Base-by-base conservation (phyloP, 164 flowering plant genomes). In the Dillenia suffruticosa region DNA sequence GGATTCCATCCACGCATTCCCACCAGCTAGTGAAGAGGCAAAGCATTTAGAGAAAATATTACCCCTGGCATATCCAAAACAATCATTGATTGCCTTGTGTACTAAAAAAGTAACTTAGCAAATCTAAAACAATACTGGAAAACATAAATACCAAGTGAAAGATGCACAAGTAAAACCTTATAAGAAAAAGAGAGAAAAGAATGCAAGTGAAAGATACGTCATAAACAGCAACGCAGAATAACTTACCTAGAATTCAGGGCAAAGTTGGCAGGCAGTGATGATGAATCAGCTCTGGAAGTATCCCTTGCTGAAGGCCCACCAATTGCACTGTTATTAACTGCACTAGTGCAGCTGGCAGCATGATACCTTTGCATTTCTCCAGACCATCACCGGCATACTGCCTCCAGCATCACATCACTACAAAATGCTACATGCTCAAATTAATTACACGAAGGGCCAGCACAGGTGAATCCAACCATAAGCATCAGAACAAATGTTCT, bases 311-410 rank as follows among this genome's bases (percentile, higher is more conserved):
- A 82, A 60, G 83, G 8, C 58, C 93, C 92, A 50, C 92, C 85
- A 73, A 82, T 70, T 44, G 79, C 71, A 79, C 74, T 77, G 71
- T 77, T 87, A 72, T 79, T 83, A 65, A 88, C 91, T 77, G 97
- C 97, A 90, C 86, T 82, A 81, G 84, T 81, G 82, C 82, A 79
- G 86, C 82, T 77, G 79, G 81, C 64, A 80, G 83, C 81, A 92
- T 89, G 79, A 86, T 76, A 84, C 85, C 96, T 88, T 87, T 90
- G 97, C 99, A 95, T 95, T 74, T 88, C 96, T 84, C 74, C 94
- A 53, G 72, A 83, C 82, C 76, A 84, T 78, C 70, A 87, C 68
- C 91, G 71, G 96, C 99, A 95, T 92, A 82, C 83, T 88, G 87
- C 83, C 85, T 58, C 81, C 81, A 74, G 74, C 87, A 88, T 82